Conservation (phyloP, 306 rosid genomes). For the Canavalia gladiata region DNA sequence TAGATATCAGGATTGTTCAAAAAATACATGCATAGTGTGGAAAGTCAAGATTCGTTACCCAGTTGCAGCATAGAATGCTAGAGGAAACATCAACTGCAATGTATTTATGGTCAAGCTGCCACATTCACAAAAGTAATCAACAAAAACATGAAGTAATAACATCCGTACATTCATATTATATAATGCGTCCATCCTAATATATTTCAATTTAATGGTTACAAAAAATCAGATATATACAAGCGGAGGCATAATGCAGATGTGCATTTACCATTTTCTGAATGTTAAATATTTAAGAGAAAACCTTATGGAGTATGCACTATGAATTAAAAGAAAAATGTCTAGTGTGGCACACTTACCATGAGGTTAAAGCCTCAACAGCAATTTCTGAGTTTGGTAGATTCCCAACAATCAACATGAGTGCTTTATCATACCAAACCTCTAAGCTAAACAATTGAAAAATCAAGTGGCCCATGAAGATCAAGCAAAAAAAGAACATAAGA, state of each 20-base stretch:
- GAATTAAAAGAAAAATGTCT: background rate
- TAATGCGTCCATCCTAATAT: too few relatives aligned
- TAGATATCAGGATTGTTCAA: too few relatives aligned
- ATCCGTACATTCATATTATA: background rate
- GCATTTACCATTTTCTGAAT: background rate
- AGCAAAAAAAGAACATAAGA: background rate
- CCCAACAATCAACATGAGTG: constrained; percentile 70
- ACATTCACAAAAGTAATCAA: background rate
- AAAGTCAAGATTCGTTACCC: constrained; percentile 55
- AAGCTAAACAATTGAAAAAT: constrained; percentile 51
- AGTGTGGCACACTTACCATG: constrained; percentile 55
- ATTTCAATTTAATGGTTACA: too few relatives aligned
- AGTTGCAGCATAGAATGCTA: constrained; percentile 65
- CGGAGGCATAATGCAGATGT: too few relatives aligned
- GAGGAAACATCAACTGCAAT: constrained; percentile 76
- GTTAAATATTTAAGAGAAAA: background rate
- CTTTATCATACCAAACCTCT: constrained; percentile 79
- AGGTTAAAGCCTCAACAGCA: constrained; percentile 73
- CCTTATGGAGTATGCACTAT: background rate
- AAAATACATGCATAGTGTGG: background rate
- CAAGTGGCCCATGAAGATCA: background rate
- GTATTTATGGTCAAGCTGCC: constrained; percentile 71
- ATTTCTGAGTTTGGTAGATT: constrained; percentile 63
- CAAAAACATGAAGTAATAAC: background rate
- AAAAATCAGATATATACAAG: too few relatives aligned